Evolutionary conservation across 805 yeast species (phyloP).

Genomic region (Clavispora santaluciae): DNA sequence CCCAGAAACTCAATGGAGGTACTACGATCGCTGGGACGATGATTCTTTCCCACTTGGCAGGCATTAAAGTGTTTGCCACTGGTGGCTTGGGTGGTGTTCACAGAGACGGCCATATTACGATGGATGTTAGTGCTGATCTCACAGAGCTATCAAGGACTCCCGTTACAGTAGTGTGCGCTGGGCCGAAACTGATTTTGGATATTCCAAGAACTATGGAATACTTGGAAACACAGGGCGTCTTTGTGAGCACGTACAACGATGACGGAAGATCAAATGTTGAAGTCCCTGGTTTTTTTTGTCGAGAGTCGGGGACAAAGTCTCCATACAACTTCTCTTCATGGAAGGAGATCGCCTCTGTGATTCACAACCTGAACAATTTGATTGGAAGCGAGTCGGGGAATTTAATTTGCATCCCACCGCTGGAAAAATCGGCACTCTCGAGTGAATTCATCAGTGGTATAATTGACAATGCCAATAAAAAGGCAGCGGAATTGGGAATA

Average conservation of each 20-base stretch:
- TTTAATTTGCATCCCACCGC: conserved; percentile 82
- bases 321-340: conserved; percentile 59
- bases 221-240: conserved; percentile 87
- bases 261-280: conserved; percentile 35
- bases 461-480: conserved; percentile 53
- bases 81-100: conserved; percentile 95
- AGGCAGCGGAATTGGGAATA: conserved; percentile 50
- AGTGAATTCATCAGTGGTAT: conserved; percentile 47
- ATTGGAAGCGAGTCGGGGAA: conserved; percentile 62
- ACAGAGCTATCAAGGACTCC: conserved; percentile 81
- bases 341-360: conserved; percentile 57
- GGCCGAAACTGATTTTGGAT: conserved; percentile 83
- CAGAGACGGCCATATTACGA: conserved; percentile 63
- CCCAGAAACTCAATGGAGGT: conserved; percentile 66
- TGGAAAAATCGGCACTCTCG: conserved; percentile 54
- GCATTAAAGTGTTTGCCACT: conserved; percentile 82
- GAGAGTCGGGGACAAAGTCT: conserved; percentile 68
- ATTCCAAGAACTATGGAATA: conserved; percentile 78
- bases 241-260: conserved; percentile 65
- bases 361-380: conserved; percentile 38
- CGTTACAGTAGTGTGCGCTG: conserved; percentile 87
- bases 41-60: conserved; percentile 72
- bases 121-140: conserved; percentile 84
- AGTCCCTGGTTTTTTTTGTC: conserved; percentile 78
- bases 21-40: conserved; percentile 88